Conservation (phyloP, 1,284 basidiomycete species). For the Hypsizygus ulmarius region DNA sequence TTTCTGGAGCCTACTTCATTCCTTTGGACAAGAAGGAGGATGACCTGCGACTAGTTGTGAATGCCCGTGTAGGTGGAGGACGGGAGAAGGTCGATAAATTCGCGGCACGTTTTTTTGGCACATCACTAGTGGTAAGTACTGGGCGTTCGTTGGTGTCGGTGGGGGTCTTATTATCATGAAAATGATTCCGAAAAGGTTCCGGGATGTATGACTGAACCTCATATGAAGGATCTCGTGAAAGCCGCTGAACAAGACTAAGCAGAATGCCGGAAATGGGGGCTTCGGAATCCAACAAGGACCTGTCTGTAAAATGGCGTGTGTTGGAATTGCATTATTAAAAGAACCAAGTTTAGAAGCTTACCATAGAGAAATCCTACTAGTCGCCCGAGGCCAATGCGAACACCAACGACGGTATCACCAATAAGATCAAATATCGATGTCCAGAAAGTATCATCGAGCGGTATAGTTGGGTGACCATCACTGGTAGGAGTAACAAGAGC, state of each 20-base stretch:
- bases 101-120: constrained; percentile 1
- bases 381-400: constrained; percentile 82
- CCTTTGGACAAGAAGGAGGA: not conserved
- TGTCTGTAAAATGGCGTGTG: constrained; percentile 20
- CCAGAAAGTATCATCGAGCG: constrained; percentile 61
- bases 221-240: constrained; percentile 46
- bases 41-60: not conserved
- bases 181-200: constrained; percentile 16
- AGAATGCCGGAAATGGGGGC: constrained; percentile 28
- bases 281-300: constrained; percentile 25
- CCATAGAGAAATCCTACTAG: constrained; percentile 56
- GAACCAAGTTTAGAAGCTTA: constrained; percentile 29
- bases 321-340: constrained; percentile 11
- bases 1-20: too few species aligned
- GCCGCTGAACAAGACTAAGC: constrained; percentile 35
- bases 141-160: not conserved
- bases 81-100: constrained; percentile 32
- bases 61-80: constrained; percentile 24
- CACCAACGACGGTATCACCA: constrained; percentile 77
- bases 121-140: not conserved
- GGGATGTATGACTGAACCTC: constrained; percentile 44
- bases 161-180: constrained; percentile 7
- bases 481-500: constrained; percentile 48
- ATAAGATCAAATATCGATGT: constrained; percentile 57
- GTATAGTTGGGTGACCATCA: constrained; percentile 34